phyloP scores from a whole-genome alignment of 1,139 yeast species.

The Geotrichum armillariae region DNA sequence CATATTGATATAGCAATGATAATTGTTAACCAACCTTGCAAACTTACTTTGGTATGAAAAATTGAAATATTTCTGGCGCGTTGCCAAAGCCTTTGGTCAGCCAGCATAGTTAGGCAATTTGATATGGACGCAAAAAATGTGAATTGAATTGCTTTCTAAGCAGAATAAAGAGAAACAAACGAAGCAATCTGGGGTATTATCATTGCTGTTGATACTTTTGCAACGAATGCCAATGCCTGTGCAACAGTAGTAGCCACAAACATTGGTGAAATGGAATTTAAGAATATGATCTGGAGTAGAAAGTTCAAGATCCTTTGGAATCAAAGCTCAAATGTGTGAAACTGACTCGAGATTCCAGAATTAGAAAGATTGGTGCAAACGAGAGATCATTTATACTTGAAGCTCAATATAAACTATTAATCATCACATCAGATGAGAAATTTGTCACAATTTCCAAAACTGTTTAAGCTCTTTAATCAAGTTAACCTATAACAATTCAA shows the following conservation, averaged over 20 bases:
- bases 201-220: constrained; percentile 10
- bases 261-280: too few relatives aligned
- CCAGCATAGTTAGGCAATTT: background rate
- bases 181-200: constrained; percentile 10
- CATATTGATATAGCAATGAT: background rate
- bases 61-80: background rate
- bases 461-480: too few relatives aligned
- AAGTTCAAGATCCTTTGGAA: too few relatives aligned
- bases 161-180: background rate
- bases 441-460: too few relatives aligned
- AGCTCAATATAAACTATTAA: too few relatives aligned
- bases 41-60: background rate
- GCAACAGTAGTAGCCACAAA: constrained; percentile 5
- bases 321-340: too few relatives aligned
- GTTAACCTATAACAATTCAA: too few relatives aligned
- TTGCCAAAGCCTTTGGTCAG: constrained; percentile 6
- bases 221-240: constrained; percentile 11
- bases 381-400: too few relatives aligned
- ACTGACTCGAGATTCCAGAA: too few relatives aligned
- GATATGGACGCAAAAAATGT: constrained; percentile 7
- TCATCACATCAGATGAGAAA: too few relatives aligned
- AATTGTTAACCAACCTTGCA: background rate
- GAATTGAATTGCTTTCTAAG: constrained; percentile 7
- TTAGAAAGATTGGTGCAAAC: too few relatives aligned
- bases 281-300: too few relatives aligned